Percentiles rank a stretch among this genome's conserved stretches.
Evolutionary conservation across 768 basidiomycete species (phyloP).

Genomic region (Kondoa subrosea): DNA sequence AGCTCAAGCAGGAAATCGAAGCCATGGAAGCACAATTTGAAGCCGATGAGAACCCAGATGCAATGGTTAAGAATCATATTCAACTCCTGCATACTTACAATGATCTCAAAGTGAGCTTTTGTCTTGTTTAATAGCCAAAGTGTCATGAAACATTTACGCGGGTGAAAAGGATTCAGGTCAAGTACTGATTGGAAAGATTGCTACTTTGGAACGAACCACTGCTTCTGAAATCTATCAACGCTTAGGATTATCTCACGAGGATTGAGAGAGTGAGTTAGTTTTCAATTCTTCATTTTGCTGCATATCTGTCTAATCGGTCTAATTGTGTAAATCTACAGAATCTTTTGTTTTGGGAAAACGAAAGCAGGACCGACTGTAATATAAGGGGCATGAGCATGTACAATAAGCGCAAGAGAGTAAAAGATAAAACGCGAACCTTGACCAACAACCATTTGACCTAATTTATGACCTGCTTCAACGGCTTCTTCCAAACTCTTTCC

Average conservation of each 20-base stretch:
- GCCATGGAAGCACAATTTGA: constrained; percentile 7
- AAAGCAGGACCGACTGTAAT: constrained; percentile 19
- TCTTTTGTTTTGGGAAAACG: constrained; percentile 24
- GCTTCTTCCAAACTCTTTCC: constrained; percentile 63
- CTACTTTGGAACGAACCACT: constrained; percentile 19
- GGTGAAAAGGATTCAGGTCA: constrained; percentile 28
- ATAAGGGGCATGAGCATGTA: not conserved
- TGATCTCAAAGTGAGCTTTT: constrained; percentile 28
- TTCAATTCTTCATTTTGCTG: not conserved
- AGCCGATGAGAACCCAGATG: constrained; percentile 11
- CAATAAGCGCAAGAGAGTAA: not conserved
- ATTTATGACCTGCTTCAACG: constrained; percentile 67
- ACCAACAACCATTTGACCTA: constrained; percentile 71
- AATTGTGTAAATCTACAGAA: constrained; percentile 21
- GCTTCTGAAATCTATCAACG: constrained; percentile 29
- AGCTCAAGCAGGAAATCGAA: constrained; percentile 17
- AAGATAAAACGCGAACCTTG: constrained; percentile 39
- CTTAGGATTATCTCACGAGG: constrained; percentile 28
- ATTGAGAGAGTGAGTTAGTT: constrained; percentile 16
- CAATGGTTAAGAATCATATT: constrained; percentile 25
- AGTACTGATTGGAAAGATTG: constrained; percentile 30
- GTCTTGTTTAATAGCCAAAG: not conserved
- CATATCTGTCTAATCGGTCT: not conserved
- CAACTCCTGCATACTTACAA: constrained; percentile 32
- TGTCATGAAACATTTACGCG: not conserved